These are phyloP conservation scores for Phytopythium ostracodes DNA, from an alignment of 352 stramenopile genomes.

Conservation along the genomic window DNA sequence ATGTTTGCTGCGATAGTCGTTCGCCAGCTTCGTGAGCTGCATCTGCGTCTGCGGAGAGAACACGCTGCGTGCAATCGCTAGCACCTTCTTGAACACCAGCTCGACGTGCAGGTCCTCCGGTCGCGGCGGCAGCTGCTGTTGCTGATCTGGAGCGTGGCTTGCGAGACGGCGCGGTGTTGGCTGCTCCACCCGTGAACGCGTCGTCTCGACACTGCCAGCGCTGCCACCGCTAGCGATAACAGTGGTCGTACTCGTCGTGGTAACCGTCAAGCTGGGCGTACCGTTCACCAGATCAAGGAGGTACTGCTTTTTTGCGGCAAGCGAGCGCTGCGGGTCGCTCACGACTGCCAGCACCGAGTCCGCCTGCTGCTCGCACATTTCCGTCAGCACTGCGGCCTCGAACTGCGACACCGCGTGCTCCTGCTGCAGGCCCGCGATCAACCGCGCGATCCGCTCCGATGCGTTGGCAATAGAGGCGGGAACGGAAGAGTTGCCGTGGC, in stretches of 20 bases:
- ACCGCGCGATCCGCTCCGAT: constrained; percentile 18
- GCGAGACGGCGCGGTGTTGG: background rate
- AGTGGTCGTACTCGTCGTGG: background rate
- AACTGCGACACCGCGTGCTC: constrained; percentile 42
- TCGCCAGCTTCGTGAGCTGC: constrained; percentile 36
- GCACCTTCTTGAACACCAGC: constrained; percentile 50
- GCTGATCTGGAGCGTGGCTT: background rate
- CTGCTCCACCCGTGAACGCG: background rate
- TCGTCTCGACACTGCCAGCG: background rate
- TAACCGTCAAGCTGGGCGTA: background rate
- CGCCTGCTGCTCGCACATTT: constrained; percentile 41
- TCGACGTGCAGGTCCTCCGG: constrained; percentile 30
- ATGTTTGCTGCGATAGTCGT: constrained; percentile 18
- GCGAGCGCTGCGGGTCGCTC: constrained; percentile 15
- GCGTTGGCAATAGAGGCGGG: background rate
- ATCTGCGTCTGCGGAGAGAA: constrained; percentile 55
- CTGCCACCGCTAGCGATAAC: background rate
- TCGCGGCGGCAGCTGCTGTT: constrained; percentile 4
- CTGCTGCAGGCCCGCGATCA: constrained; percentile 33
- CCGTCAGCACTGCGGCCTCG: constrained; percentile 33
- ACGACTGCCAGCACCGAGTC: constrained; percentile 31
- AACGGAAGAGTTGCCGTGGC: background rate
- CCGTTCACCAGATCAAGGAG: constrained; percentile 25
- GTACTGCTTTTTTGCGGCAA: constrained; percentile 49
- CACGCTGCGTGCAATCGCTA: constrained; percentile 43